These are phyloP conservation scores for Fusarium aywerte DNA, from an alignment of 2,329 filamentous ascomycete genomes.

Conservation along the genomic window DNA sequence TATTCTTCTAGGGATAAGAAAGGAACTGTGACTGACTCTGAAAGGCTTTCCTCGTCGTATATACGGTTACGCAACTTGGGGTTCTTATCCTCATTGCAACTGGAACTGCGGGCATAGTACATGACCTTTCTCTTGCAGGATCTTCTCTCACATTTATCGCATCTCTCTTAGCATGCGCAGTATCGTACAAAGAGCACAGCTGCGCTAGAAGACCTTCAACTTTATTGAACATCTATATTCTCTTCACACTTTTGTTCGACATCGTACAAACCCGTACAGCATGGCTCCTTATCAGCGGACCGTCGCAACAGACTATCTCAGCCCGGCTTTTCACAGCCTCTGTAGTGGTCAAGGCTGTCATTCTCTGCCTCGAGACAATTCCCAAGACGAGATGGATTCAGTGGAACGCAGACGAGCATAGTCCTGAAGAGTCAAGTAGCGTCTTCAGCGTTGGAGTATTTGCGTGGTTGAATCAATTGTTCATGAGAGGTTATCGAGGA, in stretches of 20 bases:
- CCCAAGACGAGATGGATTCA: slow-evolving; percentile 54
- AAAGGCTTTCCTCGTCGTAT: slow-evolving; percentile 43
- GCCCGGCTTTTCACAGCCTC: slow-evolving; percentile 51
- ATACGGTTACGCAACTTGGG: slow-evolving; percentile 48
- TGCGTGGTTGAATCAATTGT: slow-evolving; percentile 52
- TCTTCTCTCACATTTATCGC: slow-evolving; percentile 44
- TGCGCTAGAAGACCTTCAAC: slow-evolving; percentile 55
- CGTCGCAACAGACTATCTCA: slow-evolving; percentile 24
- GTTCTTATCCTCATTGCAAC: slow-evolving; percentile 48
- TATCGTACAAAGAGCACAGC: slow-evolving; percentile 53
- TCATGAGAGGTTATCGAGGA: slow-evolving; percentile 51
- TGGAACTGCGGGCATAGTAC: slow-evolving; percentile 22
- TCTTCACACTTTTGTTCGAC: slow-evolving; percentile 58
- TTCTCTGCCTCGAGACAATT: slow-evolving; percentile 53
- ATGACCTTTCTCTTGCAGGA: slow-evolving; percentile 45
- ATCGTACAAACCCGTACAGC: slow-evolving; percentile 55
- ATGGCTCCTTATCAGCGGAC: slow-evolving; percentile 50
- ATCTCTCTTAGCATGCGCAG: slow-evolving; percentile 42
- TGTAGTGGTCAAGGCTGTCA: slow-evolving; percentile 50
- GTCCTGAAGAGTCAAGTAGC: slow-evolving; percentile 53
- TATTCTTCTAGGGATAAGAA: too few species aligned
- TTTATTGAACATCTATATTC: slow-evolving; percentile 55
- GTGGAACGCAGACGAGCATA: slow-evolving; percentile 53
- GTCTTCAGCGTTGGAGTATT: slow-evolving; percentile 49
- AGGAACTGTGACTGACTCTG: neutral